Percentiles rank a stretch among this genome's conserved stretches.
These are phyloP conservation scores for Primulina eburnea DNA, from an alignment of 257 asterid species.

Conservation along the genomic window DNA sequence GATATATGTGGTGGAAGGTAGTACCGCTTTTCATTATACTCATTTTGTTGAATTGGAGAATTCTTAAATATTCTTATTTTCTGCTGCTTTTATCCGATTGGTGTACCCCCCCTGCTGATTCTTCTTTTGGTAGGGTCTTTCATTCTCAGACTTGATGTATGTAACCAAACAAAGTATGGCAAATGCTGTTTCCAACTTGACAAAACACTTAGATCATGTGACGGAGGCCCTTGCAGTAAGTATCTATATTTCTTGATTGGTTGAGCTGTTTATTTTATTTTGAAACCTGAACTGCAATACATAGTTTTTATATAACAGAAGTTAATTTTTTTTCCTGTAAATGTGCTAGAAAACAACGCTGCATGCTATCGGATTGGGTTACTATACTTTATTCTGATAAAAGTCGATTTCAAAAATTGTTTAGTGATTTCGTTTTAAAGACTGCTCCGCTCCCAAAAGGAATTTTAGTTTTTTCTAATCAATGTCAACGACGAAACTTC, in stretches of 20 bases:
- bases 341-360: not conserved
- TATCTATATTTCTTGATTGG: not conserved
- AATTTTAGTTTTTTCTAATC: not conserved
- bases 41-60: slow-evolving; percentile 11
- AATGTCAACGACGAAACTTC: not conserved
- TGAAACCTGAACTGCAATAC: no score
- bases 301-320: no score
- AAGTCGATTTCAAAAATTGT: not conserved
- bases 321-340: not conserved
- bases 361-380: no score
- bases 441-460: not conserved
- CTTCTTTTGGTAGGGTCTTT: slow-evolving; percentile 57
- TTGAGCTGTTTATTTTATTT: not conserved
- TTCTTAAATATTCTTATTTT: slow-evolving; percentile 4
- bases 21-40: slow-evolving; percentile 15
- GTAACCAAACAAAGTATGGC: slow-evolving; percentile 84
- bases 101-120: not conserved
- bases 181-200: slow-evolving; percentile 78
- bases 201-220: slow-evolving; percentile 80
- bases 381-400: no score
- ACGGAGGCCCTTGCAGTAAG: slow-evolving; percentile 87
- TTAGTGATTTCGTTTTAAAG: not conserved
- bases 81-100: slow-evolving; percentile 7
- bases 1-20: slow-evolving; percentile 99
- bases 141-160: slow-evolving; percentile 89